phyloP scores from a whole-genome alignment of 768 basidiomycete genomes.

The Piloderma croceum region DNA sequence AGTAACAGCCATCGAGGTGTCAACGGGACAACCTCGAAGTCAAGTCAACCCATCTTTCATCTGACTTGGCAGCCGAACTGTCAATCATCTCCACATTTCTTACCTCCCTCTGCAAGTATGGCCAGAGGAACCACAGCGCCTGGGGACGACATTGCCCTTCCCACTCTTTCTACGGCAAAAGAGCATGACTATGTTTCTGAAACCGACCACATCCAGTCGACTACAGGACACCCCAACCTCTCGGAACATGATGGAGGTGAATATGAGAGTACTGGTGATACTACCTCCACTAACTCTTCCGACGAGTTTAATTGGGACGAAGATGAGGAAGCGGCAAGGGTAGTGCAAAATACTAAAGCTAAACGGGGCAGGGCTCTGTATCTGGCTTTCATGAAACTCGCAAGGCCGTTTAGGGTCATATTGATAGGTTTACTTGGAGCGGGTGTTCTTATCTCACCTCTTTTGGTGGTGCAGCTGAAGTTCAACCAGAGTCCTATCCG shows the following conservation, averaged over 20 bases:
- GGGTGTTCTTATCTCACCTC: constrained; percentile 61
- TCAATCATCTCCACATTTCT: no score
- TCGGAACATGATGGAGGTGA: no score
- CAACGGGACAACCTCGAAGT: no score
- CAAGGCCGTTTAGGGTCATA: constrained; percentile 52
- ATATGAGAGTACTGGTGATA: no score
- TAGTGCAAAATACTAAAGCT: constrained; percentile 36
- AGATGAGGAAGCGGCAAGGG: constrained; percentile 38
- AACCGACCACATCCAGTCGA: no score
- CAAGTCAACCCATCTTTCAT: no score
- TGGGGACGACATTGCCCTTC: not conserved
- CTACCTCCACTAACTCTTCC: constrained; percentile 54
- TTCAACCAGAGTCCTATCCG: constrained; percentile 46
- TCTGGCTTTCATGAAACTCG: constrained; percentile 61
- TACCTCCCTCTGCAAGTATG: no score
- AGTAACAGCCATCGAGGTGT: no score
- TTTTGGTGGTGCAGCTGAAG: constrained; percentile 60
- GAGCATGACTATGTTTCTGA: not conserved
- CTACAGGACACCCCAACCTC: no score
- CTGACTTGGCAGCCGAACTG: no score
- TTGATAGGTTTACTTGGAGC: constrained; percentile 54
- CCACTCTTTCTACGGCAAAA: not conserved
- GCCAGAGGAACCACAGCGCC: no score
- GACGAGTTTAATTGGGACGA: constrained; percentile 78
- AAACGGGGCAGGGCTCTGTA: constrained; percentile 59